Evolutionary conservation across 257 asterid genomes (phyloP), one percentile per base, ranked within the genome.

Genomic region (Solanum appendiculatum): DNA sequence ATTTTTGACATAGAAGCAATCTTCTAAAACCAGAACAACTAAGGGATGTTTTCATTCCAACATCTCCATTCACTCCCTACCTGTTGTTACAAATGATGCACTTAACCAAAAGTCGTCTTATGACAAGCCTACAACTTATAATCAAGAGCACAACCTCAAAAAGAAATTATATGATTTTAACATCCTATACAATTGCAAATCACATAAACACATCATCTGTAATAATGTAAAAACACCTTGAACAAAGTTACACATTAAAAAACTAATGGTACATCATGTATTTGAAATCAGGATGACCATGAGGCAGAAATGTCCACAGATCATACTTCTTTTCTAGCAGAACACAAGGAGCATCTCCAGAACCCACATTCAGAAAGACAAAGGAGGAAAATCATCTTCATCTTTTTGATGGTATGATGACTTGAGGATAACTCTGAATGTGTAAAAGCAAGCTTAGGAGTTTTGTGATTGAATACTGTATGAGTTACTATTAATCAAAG

Each of bases 361-460:
- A 27, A 54, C 86, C 87, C 86, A 63, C 84, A 86, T 77, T 93
- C 92, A 93, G 86, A 86, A 86, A 82, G 97, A 89, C 87, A 96
- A 86, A 16, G 98, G 96, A 36, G 99, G 98, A 88, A 96, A 96
- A 86, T 96, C 98, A 9, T 91, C 98, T 40, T 96, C 94, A 90
- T 96, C 95, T 92, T 93, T 93, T 36, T 94, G 95, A 86, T 68
- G 94, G 92, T 96, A 96, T 1, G 97, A 86, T 48, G 96, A 94
- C 87, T 90, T 90, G 87, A 92, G 73, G 44, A 90, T 69, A 27
- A 90, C 90, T 95, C 99, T 95, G 89, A 92, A 93, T 64, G 83
- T 90, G 72, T 90, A 91, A 90, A 78, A 89, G 87, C 91, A 87
- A 72, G 23, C 85, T 80, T 80, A 80, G 85, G 58, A 80, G 29